Evolutionary conservation across 116 monocot species (phyloP).

Genomic region (Trichopus zeylanicus): DNA sequence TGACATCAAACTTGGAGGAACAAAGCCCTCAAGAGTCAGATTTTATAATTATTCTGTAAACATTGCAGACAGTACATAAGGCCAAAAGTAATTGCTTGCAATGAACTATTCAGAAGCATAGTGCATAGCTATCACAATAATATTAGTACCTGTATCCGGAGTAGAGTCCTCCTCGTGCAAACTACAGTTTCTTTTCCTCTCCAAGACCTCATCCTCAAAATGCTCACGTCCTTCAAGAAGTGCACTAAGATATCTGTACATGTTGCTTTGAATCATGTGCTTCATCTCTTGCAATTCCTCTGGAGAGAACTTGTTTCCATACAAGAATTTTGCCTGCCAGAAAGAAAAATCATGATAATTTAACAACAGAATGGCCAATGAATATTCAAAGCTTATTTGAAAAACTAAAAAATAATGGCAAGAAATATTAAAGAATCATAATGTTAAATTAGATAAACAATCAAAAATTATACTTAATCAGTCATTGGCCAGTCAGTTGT

Average conservation of each 20-base stretch:
- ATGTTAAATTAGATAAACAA: too few relatives aligned
- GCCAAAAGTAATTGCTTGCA: too few relatives aligned
- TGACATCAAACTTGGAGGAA: too few relatives aligned
- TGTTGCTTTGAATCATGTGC: conserved; percentile 63
- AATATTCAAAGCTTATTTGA: too few relatives aligned
- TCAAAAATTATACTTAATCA: too few relatives aligned
- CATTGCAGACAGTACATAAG: too few relatives aligned
- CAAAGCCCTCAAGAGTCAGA: too few relatives aligned
- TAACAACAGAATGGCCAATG: neutral
- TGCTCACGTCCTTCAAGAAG: conserved; percentile 67
- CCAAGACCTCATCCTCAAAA: conserved; percentile 20
- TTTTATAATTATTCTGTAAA: too few relatives aligned
- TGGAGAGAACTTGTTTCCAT: conserved; percentile 44
- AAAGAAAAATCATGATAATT: neutral
- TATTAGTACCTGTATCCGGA: neutral
- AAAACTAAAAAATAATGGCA: too few relatives aligned
- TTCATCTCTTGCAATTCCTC: conserved; percentile 68
- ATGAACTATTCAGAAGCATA: too few relatives aligned
- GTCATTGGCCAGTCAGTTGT: too few relatives aligned
- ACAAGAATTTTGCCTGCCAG: conserved; percentile 76
- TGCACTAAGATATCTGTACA: conserved; percentile 72
- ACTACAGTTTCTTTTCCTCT: neutral
- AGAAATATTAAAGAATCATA: too few relatives aligned
- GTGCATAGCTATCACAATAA: neutral
- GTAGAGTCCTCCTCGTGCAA: neutral